Percentiles rank a stretch among this genome's conserved stretches.
These are phyloP conservation scores for Rhynchosporium secalis DNA, from an alignment of 2,329 filamentous ascomycete species.

Conservation along the genomic window DNA sequence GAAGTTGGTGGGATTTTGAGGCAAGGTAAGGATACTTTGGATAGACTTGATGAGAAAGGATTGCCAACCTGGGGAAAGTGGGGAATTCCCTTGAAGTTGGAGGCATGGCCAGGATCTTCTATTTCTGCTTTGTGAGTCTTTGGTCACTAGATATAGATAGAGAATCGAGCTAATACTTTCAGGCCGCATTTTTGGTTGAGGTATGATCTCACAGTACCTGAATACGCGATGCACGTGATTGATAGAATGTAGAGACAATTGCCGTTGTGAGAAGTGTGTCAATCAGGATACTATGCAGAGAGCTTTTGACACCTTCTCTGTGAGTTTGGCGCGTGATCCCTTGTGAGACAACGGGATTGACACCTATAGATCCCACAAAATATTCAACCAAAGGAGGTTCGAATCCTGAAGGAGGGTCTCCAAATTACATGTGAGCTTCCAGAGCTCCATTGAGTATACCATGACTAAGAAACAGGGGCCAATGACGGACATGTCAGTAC, in stretches of 20 bases:
- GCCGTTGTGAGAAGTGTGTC: constrained; percentile 65
- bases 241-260: constrained; percentile 56
- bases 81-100: constrained; percentile 24
- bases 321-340: constrained; percentile 40
- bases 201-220: constrained; percentile 30
- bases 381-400: constrained; percentile 41
- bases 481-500: constrained; percentile 66
- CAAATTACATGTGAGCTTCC: constrained; percentile 51
- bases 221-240: constrained; percentile 15
- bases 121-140: constrained; percentile 13
- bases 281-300: constrained; percentile 71
- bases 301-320: constrained; percentile 66
- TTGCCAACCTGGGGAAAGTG: constrained; percentile 25
- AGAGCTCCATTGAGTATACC: not conserved
- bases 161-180: not conserved
- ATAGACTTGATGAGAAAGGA: constrained; percentile 19
- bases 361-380: constrained; percentile 47
- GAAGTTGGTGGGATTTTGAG: constrained; percentile 13
- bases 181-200: constrained; percentile 46
- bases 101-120: not conserved
- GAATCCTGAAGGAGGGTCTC: constrained; percentile 43
- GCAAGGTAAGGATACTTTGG: constrained; percentile 2
- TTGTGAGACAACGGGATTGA: not conserved
- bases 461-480: constrained; percentile 48
- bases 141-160: not conserved